Evolutionary conservation across 345 rosid genomes (phyloP).

Genomic region (Atalantia buxifolia): DNA sequence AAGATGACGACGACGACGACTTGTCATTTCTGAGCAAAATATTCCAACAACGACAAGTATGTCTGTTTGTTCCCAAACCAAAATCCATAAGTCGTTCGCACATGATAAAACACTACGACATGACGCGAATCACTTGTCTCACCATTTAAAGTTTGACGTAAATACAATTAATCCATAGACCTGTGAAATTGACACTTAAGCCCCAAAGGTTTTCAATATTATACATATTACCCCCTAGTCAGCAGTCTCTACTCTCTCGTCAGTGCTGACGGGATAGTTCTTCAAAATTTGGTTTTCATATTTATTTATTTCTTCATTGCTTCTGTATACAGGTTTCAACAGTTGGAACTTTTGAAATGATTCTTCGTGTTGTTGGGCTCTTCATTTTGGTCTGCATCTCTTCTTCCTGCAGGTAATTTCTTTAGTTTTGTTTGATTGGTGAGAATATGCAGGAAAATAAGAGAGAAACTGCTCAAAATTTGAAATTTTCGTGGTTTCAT

Average conservation of each 20-base stretch:
- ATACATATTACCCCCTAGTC: background rate
- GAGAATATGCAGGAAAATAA: background rate
- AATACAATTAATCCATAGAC: background rate
- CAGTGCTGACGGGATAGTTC: background rate
- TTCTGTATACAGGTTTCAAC: background rate
- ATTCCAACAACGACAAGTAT: too few species aligned
- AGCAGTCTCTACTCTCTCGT: background rate
- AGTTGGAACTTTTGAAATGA: background rate
- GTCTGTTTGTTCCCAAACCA: too few species aligned
- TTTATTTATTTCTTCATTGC: background rate
- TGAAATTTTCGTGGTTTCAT: background rate
- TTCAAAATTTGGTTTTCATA: too few species aligned
- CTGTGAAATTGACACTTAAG: too few species aligned
- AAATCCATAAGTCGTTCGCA: too few species aligned
- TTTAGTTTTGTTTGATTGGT: background rate
- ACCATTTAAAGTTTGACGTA: background rate
- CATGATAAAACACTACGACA: too few species aligned
- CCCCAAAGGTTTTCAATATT: too few species aligned
- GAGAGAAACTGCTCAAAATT: background rate
- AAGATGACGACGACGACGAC: too few species aligned
- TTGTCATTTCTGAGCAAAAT: too few species aligned
- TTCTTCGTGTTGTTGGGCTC: background rate
- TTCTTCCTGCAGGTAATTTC: background rate
- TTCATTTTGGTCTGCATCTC: slow-evolving; percentile 5
- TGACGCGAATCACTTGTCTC: background rate